phyloP scores from a whole-genome alignment of 257 asterid genomes.

The Ilex asprella region DNA sequence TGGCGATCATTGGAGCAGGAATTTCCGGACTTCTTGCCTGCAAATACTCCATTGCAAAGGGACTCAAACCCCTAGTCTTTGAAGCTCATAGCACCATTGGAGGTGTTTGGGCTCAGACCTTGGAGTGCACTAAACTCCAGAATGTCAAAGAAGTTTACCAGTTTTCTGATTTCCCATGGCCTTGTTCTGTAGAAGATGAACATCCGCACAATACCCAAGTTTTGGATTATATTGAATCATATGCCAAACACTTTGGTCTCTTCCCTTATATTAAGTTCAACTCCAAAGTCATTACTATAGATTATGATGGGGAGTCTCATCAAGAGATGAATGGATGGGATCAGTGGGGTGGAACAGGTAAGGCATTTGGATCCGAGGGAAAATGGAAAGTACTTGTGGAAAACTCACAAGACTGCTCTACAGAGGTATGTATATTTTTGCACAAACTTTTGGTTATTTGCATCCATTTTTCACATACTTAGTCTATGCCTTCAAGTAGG shows the following conservation, averaged over 20 bases:
- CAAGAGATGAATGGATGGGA: conserved; percentile 39
- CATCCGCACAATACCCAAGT: conserved; percentile 27
- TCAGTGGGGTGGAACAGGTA: conserved; percentile 48
- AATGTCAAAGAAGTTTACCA: conserved; percentile 18
- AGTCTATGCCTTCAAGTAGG: too few species aligned
- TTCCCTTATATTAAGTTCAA: conserved; percentile 30
- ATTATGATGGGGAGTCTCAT: conserved; percentile 39
- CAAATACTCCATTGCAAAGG: conserved; percentile 37
- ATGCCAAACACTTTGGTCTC: conserved; percentile 37
- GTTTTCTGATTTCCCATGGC: conserved; percentile 67
- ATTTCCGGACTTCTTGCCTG: conserved; percentile 67
- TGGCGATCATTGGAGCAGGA: conserved; percentile 64
- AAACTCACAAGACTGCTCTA: conserved; percentile 8
- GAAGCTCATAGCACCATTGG: conserved; percentile 40
- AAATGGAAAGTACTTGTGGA: conserved; percentile 51
- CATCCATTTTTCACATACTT: too few species aligned
- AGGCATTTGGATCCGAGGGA: conserved; percentile 54
- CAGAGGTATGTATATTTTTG: conserved; percentile 18
- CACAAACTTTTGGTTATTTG: too few species aligned
- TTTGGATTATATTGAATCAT: conserved; percentile 34
- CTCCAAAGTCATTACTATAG: conserved; percentile 31
- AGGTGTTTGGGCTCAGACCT: conserved; percentile 54
- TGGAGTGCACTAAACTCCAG: conserved; percentile 48
- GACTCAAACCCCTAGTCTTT: conserved; percentile 40
- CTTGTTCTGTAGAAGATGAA: conserved; percentile 30